Percentiles rank a stretch among this genome's conserved stretches.
These are phyloP conservation scores for Sporisorium exsertum DNA, from an alignment of 1,284 basidiomycete genomes.

Conservation along the genomic window DNA sequence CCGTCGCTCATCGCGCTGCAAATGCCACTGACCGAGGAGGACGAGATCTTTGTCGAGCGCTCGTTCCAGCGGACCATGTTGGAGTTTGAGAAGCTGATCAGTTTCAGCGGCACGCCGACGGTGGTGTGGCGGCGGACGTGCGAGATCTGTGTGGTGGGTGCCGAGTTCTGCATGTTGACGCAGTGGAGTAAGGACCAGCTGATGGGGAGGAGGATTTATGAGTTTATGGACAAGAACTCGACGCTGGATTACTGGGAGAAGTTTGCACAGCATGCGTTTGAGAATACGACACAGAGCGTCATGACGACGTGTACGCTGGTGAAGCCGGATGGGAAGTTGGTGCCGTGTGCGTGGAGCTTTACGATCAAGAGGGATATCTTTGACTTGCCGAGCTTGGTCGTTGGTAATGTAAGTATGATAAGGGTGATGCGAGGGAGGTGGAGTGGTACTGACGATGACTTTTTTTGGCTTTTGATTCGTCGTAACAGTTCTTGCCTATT, in stretches of 20 bases:
- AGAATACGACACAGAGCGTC: slow-evolving; percentile 66
- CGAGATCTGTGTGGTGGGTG: slow-evolving; percentile 94
- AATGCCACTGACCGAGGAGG: slow-evolving; percentile 66
- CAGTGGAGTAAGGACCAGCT: slow-evolving; percentile 66
- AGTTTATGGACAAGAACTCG: slow-evolving; percentile 67
- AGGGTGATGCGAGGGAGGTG: neutral
- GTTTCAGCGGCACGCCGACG: slow-evolving; percentile 97
- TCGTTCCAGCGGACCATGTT: slow-evolving; percentile 93
- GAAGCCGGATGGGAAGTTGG: slow-evolving; percentile 59
- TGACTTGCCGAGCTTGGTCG: slow-evolving; percentile 62
- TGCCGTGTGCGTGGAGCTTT: slow-evolving; percentile 67
- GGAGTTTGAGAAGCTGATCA: slow-evolving; percentile 95
- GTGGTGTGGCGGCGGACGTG: slow-evolving; percentile 98
- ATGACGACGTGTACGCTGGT: slow-evolving; percentile 64
- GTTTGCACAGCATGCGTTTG: slow-evolving; percentile 68
- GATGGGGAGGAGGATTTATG: slow-evolving; percentile 66
- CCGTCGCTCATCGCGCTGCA: slow-evolving; percentile 95
- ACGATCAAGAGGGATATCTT: slow-evolving; percentile 69
- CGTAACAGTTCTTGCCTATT: slow-evolving; percentile 7
- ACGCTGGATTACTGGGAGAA: slow-evolving; percentile 68
- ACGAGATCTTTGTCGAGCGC: slow-evolving; percentile 82
- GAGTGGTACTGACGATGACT: neutral
- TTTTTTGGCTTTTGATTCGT: neutral
- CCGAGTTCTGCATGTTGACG: slow-evolving; percentile 94
- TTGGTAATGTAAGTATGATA: slow-evolving; percentile 41